A percentile compares a stretch with the other conserved stretches of the same genome.
Conservation (phyloP, 192 early-diverging fungal genomes). For the Coemansia sp. region DNA sequence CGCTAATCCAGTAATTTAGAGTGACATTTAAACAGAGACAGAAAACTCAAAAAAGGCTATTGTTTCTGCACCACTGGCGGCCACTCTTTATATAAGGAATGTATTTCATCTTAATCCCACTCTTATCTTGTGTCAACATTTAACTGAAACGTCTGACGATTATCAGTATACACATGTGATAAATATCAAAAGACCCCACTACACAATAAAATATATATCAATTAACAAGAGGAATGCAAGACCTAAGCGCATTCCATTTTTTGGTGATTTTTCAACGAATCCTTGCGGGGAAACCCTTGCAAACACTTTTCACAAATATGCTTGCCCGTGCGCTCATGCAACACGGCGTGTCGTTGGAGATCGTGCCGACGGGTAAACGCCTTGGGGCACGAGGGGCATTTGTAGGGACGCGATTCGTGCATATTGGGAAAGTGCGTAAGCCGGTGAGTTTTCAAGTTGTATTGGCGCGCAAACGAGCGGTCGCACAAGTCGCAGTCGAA, state of each 20-base stretch:
- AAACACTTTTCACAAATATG: conserved; percentile 52
- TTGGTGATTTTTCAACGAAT: conserved; percentile 44
- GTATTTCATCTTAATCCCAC: too few species aligned
- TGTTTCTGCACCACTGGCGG: too few species aligned
- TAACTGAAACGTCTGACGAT: too few species aligned
- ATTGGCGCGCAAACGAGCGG: conserved; percentile 72
- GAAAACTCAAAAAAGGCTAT: too few species aligned
- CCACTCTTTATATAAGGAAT: too few species aligned
- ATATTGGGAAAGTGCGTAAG: conserved; percentile 64
- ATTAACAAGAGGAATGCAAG: neutral
- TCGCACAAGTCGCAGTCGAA: conserved; percentile 64
- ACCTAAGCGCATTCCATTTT: conserved; percentile 18
- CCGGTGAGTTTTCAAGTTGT: conserved; percentile 79
- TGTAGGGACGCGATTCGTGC: conserved; percentile 56
- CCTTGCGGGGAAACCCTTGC: conserved; percentile 51
- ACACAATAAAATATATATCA: neutral
- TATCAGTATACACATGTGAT: too few species aligned
- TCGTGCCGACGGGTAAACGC: conserved; percentile 79
- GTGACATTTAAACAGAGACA: too few species aligned
- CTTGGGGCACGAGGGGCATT: conserved; percentile 60
- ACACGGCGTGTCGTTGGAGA: conserved; percentile 64
- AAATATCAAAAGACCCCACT: too few species aligned
- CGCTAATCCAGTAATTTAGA: too few species aligned
- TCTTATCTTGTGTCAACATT: too few species aligned
- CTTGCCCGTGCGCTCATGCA: conserved; percentile 55